phyloP scores from a whole-genome alignment of 257 asterid genomes.

The Nicotiana tomentosiformis region DNA sequence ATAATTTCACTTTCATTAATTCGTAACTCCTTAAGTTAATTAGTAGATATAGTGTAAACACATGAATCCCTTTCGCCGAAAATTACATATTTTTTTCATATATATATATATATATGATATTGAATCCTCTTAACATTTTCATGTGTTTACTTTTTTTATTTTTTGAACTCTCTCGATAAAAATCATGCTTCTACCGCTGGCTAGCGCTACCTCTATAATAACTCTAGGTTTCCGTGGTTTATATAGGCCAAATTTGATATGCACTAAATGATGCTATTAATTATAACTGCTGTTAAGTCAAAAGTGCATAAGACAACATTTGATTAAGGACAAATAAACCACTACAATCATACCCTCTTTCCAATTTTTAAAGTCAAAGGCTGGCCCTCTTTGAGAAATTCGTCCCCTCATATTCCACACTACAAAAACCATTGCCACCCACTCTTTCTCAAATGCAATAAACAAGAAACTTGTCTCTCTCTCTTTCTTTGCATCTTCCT shows the following conservation, averaged over 20 bases:
- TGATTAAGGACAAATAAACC: background rate
- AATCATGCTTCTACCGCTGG: too few species aligned
- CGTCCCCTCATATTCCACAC: constrained; percentile 12
- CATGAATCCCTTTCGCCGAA: too few species aligned
- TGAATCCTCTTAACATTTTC: too few species aligned
- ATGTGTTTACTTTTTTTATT: too few species aligned
- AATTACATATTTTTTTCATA: too few species aligned
- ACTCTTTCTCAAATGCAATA: constrained; percentile 17
- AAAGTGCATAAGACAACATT: background rate
- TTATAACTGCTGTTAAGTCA: background rate
- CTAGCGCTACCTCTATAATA: too few species aligned
- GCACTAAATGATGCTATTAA: background rate
- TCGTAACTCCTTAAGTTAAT: background rate
- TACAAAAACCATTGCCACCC: constrained; percentile 30
- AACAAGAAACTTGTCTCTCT: constrained; percentile 9
- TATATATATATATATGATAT: too few species aligned
- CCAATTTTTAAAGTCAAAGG: constrained; percentile 18
- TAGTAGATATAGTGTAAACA: too few species aligned
- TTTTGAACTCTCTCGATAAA: too few species aligned
- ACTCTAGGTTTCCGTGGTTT: background rate
- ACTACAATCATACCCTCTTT: background rate
- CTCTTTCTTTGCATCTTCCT: background rate
- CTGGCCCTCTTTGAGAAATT: constrained; percentile 10
- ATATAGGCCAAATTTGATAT: background rate
- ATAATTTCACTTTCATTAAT: background rate